Conservation (phyloP, 345 rosid species). For the Passiflora organensis region DNA sequence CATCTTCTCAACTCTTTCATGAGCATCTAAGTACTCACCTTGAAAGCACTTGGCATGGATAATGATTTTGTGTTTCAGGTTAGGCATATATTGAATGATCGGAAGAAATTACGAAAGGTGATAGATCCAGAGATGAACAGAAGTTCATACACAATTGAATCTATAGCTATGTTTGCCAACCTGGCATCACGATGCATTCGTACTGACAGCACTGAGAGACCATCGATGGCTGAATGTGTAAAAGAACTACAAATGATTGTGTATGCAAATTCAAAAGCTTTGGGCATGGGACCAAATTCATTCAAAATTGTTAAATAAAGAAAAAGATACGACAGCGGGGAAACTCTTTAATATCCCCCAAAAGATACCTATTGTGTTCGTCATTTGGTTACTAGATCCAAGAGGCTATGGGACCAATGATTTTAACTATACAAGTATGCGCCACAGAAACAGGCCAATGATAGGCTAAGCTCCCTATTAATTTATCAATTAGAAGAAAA, state of each 20-base stretch:
- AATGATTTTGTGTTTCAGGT: slow-evolving; percentile 50
- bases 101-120: slow-evolving; percentile 70
- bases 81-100: slow-evolving; percentile 64
- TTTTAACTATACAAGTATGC: neutral
- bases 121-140: slow-evolving; percentile 77
- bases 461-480: slow-evolving; percentile 1
- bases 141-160: slow-evolving; percentile 69
- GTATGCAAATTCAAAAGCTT: slow-evolving; percentile 63
- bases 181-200: slow-evolving; percentile 93
- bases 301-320: slow-evolving; percentile 47
- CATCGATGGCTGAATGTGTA: slow-evolving; percentile 73
- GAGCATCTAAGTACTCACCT: slow-evolving; percentile 5
- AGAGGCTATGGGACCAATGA: slow-evolving; percentile 4
- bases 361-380: slow-evolving; percentile 14
- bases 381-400: slow-evolving; percentile 5
- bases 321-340: slow-evolving; percentile 12
- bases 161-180: slow-evolving; percentile 82
- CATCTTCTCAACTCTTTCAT: slow-evolving; percentile 10
- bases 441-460: neutral
- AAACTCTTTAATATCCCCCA: slow-evolving; percentile 4
- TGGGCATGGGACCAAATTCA: slow-evolving; percentile 43
- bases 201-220: slow-evolving; percentile 75
- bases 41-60: slow-evolving; percentile 7
- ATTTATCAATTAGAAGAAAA: slow-evolving; percentile 3
- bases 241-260: slow-evolving; percentile 75